Evolutionary conservation across 1,284 basidiomycete genomes (phyloP).

Genomic region (Malassezia equina): DNA sequence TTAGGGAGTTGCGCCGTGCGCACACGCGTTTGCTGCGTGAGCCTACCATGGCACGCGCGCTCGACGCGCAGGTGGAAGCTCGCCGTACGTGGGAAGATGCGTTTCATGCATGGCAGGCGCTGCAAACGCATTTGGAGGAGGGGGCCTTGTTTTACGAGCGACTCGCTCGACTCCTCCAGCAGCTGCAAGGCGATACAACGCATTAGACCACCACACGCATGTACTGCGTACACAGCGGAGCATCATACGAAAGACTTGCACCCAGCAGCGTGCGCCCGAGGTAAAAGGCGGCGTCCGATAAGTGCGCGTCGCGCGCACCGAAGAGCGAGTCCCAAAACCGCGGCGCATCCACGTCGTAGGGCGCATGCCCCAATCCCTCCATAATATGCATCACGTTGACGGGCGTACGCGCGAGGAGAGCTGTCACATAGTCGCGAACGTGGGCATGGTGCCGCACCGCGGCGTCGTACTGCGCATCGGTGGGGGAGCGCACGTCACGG

Average conservation of each 20-base stretch:
- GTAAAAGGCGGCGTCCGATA: neutral
- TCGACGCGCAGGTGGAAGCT: constrained; percentile 2
- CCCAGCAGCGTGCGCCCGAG: neutral
- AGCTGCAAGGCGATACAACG: neutral
- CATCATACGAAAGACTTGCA: neutral
- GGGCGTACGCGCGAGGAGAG: neutral
- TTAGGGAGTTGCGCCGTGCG: neutral
- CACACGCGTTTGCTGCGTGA: neutral
- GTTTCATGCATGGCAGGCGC: neutral
- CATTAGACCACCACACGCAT: neutral
- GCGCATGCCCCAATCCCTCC: neutral
- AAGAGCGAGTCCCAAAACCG: constrained; percentile 4
- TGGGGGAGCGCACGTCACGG: neutral
- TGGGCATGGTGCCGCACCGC: neutral
- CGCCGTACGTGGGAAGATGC: neutral
- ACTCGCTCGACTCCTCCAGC: neutral
- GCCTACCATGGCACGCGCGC: neutral
- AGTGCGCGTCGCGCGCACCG: neutral
- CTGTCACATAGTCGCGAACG: neutral
- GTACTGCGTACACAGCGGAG: neutral
- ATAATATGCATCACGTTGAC: neutral
- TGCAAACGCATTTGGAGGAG: neutral
- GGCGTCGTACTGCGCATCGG: neutral
- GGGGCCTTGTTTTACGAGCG: constrained; percentile 7
- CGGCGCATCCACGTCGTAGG: neutral